These are phyloP conservation scores for Erucastrum elatum DNA, from an alignment of 345 rosid species.

Conservation along the genomic window DNA sequence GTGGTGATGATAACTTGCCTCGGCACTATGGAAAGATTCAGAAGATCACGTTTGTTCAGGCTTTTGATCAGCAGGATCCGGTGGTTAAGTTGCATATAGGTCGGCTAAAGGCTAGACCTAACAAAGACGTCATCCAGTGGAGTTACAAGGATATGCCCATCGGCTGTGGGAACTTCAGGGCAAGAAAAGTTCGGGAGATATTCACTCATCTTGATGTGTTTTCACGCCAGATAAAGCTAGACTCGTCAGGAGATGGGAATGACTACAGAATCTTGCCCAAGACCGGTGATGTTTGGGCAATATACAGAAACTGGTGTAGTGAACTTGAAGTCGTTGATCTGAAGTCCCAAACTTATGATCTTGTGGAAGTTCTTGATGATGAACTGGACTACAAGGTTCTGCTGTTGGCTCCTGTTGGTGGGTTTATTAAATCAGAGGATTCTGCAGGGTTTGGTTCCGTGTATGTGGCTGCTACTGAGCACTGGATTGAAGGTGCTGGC, in stretches of 20 bases:
- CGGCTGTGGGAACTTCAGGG: conserved; percentile 51
- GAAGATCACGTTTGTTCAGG: conserved; percentile 37
- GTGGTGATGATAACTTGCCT: not conserved
- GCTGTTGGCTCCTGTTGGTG: not conserved
- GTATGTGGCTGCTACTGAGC: not conserved
- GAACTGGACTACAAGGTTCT: not conserved
- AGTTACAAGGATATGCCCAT: conserved; percentile 44
- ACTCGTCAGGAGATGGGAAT: conserved; percentile 35
- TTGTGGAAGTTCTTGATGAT: conserved; percentile 1
- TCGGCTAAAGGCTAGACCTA: conserved; percentile 65
- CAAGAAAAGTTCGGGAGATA: not conserved
- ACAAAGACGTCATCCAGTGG: conserved; percentile 47
- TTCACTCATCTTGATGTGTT: conserved; percentile 32
- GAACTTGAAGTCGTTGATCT: not conserved
- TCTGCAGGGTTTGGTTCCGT: not conserved
- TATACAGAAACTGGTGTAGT: conserved; percentile 43
- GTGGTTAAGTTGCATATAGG: conserved; percentile 48
- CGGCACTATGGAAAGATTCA: conserved; percentile 51
- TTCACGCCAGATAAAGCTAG: conserved; percentile 51
- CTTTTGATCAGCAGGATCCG: not conserved
- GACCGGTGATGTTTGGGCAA: conserved; percentile 71
- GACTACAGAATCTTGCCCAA: conserved; percentile 56
- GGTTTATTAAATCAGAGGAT: not conserved
- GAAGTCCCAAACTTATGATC: not conserved
- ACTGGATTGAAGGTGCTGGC: not conserved